A percentile compares a stretch with the other conserved stretches of the same genome.
phyloP scores from a whole-genome alignment of 495 filamentous ascomycete genomes.

The Glonium stellatum region DNA sequence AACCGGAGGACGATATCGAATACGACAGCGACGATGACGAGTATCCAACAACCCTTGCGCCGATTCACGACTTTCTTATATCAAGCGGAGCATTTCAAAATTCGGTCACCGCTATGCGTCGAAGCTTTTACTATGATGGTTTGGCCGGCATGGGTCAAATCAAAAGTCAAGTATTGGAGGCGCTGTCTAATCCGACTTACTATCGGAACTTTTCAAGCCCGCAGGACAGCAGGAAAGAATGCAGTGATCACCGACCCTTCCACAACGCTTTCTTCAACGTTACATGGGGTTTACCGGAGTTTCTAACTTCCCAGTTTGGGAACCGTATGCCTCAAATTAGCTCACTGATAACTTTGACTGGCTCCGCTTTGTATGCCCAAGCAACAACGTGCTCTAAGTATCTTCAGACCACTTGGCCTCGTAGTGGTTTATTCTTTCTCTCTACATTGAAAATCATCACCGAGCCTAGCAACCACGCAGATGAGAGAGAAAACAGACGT shows the following conservation, averaged over 20 bases:
- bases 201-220: too few relatives aligned
- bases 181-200: neutral
- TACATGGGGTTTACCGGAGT: constrained; percentile 1
- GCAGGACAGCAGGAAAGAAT: neutral
- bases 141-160: neutral
- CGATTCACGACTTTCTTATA: constrained; percentile 5
- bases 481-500: neutral
- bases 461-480: too few relatives aligned
- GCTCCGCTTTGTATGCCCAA: constrained; percentile 19
- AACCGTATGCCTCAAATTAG: constrained; percentile 7
- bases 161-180: neutral
- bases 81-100: constrained; percentile 5
- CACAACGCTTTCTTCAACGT: neutral
- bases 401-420: constrained; percentile 19
- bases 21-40: constrained; percentile 3
- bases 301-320: constrained; percentile 7
- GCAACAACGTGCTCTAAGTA: constrained; percentile 29
- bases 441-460: neutral
- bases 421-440: constrained; percentile 8
- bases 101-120: constrained; percentile 3
- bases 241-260: neutral
- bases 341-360: constrained; percentile 16
- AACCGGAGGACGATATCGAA: neutral
- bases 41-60: neutral
- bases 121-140: neutral